Base-by-base conservation (phyloP, 257 asterid species). In the Plantago elongata region DNA sequence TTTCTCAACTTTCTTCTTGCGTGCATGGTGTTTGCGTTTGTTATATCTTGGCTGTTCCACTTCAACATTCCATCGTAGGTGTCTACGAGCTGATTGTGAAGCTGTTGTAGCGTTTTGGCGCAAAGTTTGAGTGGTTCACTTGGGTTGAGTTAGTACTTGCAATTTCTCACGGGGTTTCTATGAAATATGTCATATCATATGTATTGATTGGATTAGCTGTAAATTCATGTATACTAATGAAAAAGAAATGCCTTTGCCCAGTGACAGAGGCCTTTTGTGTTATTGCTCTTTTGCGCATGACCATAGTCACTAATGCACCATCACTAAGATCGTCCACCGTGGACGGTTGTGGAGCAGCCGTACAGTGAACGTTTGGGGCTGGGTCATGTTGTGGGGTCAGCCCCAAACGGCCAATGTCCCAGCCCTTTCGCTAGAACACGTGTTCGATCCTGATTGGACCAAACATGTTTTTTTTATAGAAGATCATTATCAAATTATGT, bases 11-110 rank as follows among this genome's bases (percentile, higher is more conserved):
- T 85, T 65, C 72, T 85, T 54, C 81, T 85, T 5, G 88, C 81
- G 57, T 83, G 87, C 44, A 61, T 85, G 84, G 88, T 83, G 7
- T 85, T 85, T 65, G 94, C 90, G 5, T 83, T 85, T 30, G 90
- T 81, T 57, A 73, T 83, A 45, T 83, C 94, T 14, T 85, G 94
- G 94, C 88, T 85, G 64, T 83, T 85, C 70, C 94, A 78, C 69
- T 81, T 85, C 61, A 83, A 78, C 63, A 75, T 80, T 51, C 88
- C 80, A n/a, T 77, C 91, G 0, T 79, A 75, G 63, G 30, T 51
- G 51, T 12, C 15, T 4, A 34, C 40, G 5, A 34, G 7, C 40
- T 34, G 40, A 34, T 34, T 48, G 40, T 34, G 40, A 34, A 34
- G 40, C 8, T 34, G 8, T 7, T 34, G 40, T 34, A 34, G 40